Conservation (phyloP, 371 early-diverging fungal species). For the Mucor irregularis region DNA sequence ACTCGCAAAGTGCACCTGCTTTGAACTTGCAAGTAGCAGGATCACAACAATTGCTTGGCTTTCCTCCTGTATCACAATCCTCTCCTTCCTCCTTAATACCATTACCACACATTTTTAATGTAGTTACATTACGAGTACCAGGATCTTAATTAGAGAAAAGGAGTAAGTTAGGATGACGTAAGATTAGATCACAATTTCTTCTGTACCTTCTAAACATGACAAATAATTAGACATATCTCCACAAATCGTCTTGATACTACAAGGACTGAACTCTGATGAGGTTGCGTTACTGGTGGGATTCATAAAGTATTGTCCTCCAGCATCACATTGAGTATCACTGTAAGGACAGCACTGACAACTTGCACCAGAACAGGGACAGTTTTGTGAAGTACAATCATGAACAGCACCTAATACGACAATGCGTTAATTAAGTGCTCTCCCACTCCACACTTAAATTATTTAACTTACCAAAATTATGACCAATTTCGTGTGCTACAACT, state of each 20-base stretch:
- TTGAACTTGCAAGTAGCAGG: slow-evolving; percentile 81
- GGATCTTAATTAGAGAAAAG: slow-evolving; percentile 49
- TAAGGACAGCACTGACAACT: slow-evolving; percentile 74
- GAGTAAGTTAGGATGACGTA: no score
- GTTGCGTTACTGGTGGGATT: slow-evolving; percentile 83
- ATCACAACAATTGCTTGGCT: slow-evolving; percentile 81
- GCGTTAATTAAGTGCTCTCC: slow-evolving; percentile 4
- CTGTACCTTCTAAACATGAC: slow-evolving; percentile 58
- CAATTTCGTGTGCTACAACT: slow-evolving; percentile 96
- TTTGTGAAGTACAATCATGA: slow-evolving; percentile 68
- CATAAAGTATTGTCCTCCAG: slow-evolving; percentile 79
- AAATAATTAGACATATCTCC: slow-evolving; percentile 42
- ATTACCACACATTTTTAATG: slow-evolving; percentile 87
- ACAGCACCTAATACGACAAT: slow-evolving; percentile 44
- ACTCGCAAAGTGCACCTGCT: slow-evolving; percentile 76
- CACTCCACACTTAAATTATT: neutral
- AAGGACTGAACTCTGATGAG: slow-evolving; percentile 77
- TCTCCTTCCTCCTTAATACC: slow-evolving; percentile 90
- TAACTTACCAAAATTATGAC: slow-evolving; percentile 79
- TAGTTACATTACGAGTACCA: slow-evolving; percentile 48
- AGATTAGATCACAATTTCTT: neutral
- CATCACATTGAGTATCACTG: slow-evolving; percentile 75
- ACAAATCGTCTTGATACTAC: slow-evolving; percentile 80
- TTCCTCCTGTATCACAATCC: slow-evolving; percentile 92
- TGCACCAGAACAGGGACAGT: slow-evolving; percentile 59